These are phyloP conservation scores for Ehretia macrophylla DNA, from an alignment of 257 asterid species.

Conservation along the genomic window DNA sequence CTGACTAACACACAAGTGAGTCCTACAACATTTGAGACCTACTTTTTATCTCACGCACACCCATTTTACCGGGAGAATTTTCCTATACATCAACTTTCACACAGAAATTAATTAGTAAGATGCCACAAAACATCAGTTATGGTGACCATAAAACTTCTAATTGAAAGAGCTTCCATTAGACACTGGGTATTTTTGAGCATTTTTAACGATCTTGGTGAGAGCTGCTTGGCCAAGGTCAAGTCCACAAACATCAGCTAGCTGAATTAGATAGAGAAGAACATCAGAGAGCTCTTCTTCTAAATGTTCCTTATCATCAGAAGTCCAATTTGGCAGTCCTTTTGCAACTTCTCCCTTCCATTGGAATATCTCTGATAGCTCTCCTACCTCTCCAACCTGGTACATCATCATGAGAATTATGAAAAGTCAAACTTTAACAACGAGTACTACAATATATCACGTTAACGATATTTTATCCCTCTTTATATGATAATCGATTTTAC, in stretches of 20 bases:
- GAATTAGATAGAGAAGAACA: constrained; percentile 53
- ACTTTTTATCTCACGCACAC: no score
- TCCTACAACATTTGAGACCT: no score
- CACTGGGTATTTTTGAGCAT: constrained; percentile 53
- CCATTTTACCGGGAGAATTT: no score
- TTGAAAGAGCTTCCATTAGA: not conserved
- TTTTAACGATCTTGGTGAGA: constrained; percentile 44
- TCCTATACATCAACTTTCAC: no score
- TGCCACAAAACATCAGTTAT: no score
- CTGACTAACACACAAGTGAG: no score
- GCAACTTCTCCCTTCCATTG: constrained; percentile 75
- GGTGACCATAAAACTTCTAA: not conserved
- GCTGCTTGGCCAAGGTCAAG: constrained; percentile 70
- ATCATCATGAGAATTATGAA: not conserved
- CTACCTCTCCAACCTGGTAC: constrained; percentile 65
- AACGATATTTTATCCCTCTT: no score
- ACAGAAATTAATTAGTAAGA: no score
- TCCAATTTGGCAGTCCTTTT: constrained; percentile 61
- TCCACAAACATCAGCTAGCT: constrained; percentile 57
- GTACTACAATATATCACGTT: no score
- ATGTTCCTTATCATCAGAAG: constrained; percentile 42
- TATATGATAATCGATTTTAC: no score
- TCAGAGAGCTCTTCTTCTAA: constrained; percentile 59
- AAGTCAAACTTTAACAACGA: not conserved
- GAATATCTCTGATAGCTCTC: constrained; percentile 62